phyloP scores from a whole-genome alignment of 2,329 filamentous ascomycete species.

The Neophaeococcomyces aloes region DNA sequence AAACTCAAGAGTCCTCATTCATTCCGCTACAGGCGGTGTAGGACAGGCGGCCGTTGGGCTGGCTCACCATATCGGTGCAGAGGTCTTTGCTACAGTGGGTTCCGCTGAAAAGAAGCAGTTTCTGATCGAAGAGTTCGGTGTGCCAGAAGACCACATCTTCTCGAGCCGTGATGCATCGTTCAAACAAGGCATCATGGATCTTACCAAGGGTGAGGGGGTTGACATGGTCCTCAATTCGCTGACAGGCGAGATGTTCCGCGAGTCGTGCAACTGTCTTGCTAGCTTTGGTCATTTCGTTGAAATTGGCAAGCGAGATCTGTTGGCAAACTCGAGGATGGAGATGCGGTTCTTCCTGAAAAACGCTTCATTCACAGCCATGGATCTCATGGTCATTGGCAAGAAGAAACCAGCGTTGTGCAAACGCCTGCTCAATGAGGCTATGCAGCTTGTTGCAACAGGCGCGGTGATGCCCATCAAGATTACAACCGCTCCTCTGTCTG shows the following conservation, averaged over 20 bases:
- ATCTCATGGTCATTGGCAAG: neutral
- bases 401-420: neutral
- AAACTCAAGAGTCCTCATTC: slow-evolving; percentile 20
- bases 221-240: slow-evolving; percentile 26
- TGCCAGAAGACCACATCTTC: slow-evolving; percentile 27
- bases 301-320: slow-evolving; percentile 22
- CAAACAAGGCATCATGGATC: slow-evolving; percentile 14
- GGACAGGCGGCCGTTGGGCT: slow-evolving; percentile 22
- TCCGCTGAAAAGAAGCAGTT: slow-evolving; percentile 17
- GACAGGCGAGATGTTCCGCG: slow-evolving; percentile 15
- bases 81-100: slow-evolving; percentile 19
- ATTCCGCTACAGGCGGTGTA: slow-evolving; percentile 17
- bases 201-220: slow-evolving; percentile 25
- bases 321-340: neutral
- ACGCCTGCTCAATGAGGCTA: neutral
- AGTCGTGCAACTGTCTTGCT: slow-evolving; percentile 21
- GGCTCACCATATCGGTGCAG: slow-evolving; percentile 18
- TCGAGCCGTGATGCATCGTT: slow-evolving; percentile 22
- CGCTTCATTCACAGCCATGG: neutral
- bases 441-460: neutral
- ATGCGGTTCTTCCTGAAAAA: slow-evolving; percentile 9
- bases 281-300: slow-evolving; percentile 26
- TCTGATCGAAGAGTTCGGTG: slow-evolving; percentile 17
- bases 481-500: neutral
- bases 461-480: neutral